Percentiles rank a stretch among this genome's conserved stretches.
phyloP scores from a whole-genome alignment of 2,329 filamentous ascomycete genomes.

The Aspergillus tanneri region DNA sequence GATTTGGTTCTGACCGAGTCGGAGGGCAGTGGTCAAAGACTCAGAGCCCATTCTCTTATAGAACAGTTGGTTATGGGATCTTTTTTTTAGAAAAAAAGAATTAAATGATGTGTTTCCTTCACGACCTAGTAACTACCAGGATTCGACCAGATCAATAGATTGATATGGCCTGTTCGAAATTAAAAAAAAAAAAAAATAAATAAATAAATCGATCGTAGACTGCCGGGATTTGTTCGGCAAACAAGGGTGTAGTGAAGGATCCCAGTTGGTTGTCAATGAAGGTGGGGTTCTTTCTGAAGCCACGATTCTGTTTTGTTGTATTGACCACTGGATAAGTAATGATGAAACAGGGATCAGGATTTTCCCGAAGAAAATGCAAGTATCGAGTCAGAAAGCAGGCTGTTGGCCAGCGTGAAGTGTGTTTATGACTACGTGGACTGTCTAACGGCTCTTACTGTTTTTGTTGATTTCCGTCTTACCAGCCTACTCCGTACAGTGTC shows the following conservation, averaged over 20 bases:
- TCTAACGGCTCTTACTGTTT: neutral
- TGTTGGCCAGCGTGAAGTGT: too few species aligned
- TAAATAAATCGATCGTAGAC: neutral
- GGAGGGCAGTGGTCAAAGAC: conserved; percentile 17
- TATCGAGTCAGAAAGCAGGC: too few species aligned
- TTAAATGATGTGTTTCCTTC: too few species aligned
- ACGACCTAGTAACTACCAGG: too few species aligned
- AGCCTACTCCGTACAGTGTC: too few species aligned
- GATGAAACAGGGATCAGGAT: neutral
- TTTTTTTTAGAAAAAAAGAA: neutral
- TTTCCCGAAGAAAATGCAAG: neutral
- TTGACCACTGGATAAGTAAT: neutral
- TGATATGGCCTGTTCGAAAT: neutral
- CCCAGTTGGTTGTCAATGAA: neutral
- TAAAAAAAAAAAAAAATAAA: neutral
- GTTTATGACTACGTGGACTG: neutral
- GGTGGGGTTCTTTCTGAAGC: neutral
- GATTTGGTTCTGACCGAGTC: conserved; percentile 16
- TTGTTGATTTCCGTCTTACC: neutral
- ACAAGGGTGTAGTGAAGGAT: neutral
- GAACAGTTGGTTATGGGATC: neutral
- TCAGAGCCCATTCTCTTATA: conserved; percentile 24
- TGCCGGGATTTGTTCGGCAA: conserved; percentile 1
- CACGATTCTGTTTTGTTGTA: too few species aligned
- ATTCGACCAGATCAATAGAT: neutral